Evolutionary conservation across 1,139 yeast species (phyloP).

Genomic region (Barnettozyma hawaiiensis): DNA sequence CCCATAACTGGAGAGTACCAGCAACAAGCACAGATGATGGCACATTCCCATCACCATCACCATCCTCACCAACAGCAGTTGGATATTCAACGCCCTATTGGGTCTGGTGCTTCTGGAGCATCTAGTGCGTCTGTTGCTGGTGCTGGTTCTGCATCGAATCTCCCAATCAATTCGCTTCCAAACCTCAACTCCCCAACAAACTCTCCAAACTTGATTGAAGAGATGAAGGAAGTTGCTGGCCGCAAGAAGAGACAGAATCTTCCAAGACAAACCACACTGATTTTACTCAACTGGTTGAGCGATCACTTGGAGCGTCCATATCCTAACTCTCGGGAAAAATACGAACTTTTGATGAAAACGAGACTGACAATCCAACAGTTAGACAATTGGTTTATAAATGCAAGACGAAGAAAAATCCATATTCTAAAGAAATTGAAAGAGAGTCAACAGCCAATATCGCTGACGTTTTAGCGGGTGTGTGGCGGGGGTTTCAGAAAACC

Average conservation of each 20-base stretch:
- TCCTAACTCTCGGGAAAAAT: conserved; percentile 78
- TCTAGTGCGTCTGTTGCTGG: no score
- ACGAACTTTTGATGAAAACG: conserved; percentile 63
- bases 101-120: no score
- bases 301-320: conserved; percentile 80
- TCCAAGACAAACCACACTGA: conserved; percentile 75
- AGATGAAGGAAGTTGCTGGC: conserved; percentile 9
- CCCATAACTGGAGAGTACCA: conserved; percentile 2
- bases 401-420: conserved; percentile 68
- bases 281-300: conserved; percentile 68
- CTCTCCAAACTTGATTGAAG: conserved; percentile 7
- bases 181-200: conserved; percentile 3
- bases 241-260: conserved; percentile 56
- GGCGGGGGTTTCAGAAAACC: no score
- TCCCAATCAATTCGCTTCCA: conserved; percentile 3
- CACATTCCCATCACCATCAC: not conserved
- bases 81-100: conserved; percentile 1
- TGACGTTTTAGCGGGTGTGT: conserved; percentile 14
- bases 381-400: conserved; percentile 88
- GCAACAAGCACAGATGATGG: conserved; percentile 4
- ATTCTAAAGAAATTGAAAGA: conserved; percentile 34
- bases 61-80: not conserved
- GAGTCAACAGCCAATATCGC: conserved; percentile 22
- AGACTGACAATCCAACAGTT: conserved; percentile 80
- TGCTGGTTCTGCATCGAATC: conserved; percentile 3